Evolutionary conservation across 257 asterid genomes (phyloP).

Genomic region (Orobanche coerulescens): DNA sequence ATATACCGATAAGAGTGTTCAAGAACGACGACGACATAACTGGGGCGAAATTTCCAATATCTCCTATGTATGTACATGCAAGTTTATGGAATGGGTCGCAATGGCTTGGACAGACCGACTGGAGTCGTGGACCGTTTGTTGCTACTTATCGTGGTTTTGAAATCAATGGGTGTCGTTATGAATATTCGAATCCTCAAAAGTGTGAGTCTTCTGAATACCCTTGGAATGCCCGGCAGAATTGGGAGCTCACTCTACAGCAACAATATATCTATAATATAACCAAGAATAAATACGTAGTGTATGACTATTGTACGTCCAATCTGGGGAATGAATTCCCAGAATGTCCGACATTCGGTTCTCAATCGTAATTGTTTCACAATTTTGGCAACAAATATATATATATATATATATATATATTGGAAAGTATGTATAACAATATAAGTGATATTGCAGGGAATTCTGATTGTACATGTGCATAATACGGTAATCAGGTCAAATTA

Average conservation of each 20-base stretch:
- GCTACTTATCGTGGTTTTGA: neutral
- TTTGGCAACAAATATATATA: too few species aligned
- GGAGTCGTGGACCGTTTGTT: neutral
- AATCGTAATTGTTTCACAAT: too few species aligned
- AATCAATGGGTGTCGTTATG: neutral
- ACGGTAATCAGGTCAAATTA: too few species aligned
- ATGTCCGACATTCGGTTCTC: too few species aligned
- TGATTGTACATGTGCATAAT: too few species aligned
- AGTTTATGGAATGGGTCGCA: constrained; percentile 5
- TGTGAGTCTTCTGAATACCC: neutral
- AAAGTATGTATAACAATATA: too few species aligned
- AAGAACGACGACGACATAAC: neutral
- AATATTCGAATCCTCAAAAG: neutral
- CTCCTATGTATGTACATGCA: neutral
- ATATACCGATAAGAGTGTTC: constrained; percentile 6
- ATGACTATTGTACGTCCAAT: constrained; percentile 3
- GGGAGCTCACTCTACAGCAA: neutral
- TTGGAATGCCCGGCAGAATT: neutral
- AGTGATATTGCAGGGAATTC: too few species aligned
- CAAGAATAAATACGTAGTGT: neutral
- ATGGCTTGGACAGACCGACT: constrained; percentile 13
- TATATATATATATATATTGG: too few species aligned
- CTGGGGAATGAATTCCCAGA: neutral
- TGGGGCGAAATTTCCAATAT: neutral
- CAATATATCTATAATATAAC: neutral